phyloP scores from a whole-genome alignment of 805 yeast genomes.

The Myxozyma kluyveri region DNA sequence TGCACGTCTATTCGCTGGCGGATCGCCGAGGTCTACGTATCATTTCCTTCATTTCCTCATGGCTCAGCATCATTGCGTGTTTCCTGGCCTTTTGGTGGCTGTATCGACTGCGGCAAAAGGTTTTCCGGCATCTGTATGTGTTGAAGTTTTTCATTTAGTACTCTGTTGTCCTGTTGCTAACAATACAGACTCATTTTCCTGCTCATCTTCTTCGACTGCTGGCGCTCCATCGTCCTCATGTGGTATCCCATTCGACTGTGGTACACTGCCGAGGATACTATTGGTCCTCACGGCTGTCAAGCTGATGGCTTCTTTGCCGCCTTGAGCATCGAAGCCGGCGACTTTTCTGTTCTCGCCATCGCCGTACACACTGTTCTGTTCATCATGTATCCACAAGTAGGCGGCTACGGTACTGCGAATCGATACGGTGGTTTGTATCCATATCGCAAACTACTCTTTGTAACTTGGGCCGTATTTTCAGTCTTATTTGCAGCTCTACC shows the following conservation, averaged over 20 bases:
- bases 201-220: conserved; percentile 66
- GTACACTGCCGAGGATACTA: conserved; percentile 23
- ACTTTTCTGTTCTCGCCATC: conserved; percentile 73
- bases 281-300: conserved; percentile 23
- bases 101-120: conserved; percentile 32
- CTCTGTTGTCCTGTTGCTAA: conserved; percentile 36
- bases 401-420: conserved; percentile 11
- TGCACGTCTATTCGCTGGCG: conserved; percentile 1
- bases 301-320: conserved; percentile 28
- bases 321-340: conserved; percentile 51
- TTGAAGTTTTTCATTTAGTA: background rate
- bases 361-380: conserved; percentile 78
- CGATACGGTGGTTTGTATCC: conserved; percentile 54
- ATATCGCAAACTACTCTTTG: conserved; percentile 57
- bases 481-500: conserved; percentile 68
- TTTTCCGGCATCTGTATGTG: conserved; percentile 33
- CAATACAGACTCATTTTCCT: conserved; percentile 59
- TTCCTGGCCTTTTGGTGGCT: conserved; percentile 58
- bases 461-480: conserved; percentile 59
- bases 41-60: conserved; percentile 40
- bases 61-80: conserved; percentile 54
- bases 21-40: conserved; percentile 20
- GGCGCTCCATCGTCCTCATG: conserved; percentile 67
- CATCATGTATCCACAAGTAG: conserved; percentile 46
- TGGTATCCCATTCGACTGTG: conserved; percentile 53